These are phyloP conservation scores for Fraxinus excelsior DNA, from an alignment of 257 asterid genomes.

Conservation along the genomic window DNA sequence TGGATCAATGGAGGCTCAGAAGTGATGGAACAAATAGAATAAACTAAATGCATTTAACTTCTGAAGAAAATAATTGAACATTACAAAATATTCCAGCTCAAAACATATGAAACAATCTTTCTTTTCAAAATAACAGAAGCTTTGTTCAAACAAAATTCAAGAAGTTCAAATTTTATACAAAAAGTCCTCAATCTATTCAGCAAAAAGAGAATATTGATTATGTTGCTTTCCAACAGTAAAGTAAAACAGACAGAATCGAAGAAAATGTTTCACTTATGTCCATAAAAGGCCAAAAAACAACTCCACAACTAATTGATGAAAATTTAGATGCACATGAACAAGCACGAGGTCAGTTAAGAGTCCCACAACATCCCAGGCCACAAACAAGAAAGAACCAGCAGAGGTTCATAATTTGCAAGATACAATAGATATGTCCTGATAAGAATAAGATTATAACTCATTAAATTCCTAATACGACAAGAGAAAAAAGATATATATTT, in stretches of 20 bases:
- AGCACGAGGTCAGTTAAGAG: not conserved
- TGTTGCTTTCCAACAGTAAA: constrained; percentile 1
- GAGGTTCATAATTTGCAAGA: not conserved
- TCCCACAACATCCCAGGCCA: not conserved
- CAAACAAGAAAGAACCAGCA: not conserved
- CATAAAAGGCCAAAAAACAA: not conserved
- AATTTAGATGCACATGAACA: not conserved
- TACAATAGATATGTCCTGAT: not conserved
- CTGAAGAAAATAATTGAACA: no score
- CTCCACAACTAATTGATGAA: not conserved
- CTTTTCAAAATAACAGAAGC: not conserved
- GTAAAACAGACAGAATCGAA: not conserved
- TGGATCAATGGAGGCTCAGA: not conserved
- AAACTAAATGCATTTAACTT: no score
- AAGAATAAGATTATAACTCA: not conserved
- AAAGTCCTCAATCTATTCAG: not conserved
- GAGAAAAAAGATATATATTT: no score
- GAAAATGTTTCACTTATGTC: not conserved
- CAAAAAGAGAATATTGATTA: not conserved
- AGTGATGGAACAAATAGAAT: not conserved
- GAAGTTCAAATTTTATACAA: not conserved
- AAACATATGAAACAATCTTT: not conserved
- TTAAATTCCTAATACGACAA: not conserved
- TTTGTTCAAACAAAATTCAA: not conserved
- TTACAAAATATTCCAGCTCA: not conserved